Evolutionary conservation across 306 rosid genomes (phyloP).

Genomic region (Cicer arietinum): DNA sequence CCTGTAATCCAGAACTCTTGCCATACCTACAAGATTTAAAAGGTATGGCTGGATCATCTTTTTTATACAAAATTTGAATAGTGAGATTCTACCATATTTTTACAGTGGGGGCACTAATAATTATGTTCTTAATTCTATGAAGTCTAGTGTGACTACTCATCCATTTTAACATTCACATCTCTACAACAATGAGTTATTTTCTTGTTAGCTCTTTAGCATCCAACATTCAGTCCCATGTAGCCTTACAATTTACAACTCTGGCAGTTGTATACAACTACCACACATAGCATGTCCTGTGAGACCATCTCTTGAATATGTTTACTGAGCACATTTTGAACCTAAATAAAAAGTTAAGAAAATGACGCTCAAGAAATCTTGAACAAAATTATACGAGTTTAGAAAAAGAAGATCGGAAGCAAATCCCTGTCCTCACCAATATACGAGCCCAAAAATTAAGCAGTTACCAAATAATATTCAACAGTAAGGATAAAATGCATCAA

Average conservation of each 20-base stretch:
- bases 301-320: too few species aligned
- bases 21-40: slow-evolving; percentile 75
- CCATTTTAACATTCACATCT: not conserved
- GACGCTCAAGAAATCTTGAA: not conserved
- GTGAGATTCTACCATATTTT: not conserved
- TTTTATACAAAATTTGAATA: too few species aligned
- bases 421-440: not conserved
- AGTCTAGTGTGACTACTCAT: not conserved
- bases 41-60: too few species aligned
- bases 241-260: not conserved
- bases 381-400: not conserved
- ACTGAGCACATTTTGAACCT: too few species aligned
- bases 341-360: not conserved
- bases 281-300: too few species aligned
- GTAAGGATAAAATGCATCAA: slow-evolving; percentile 1
- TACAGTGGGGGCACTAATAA: not conserved
- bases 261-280: not conserved
- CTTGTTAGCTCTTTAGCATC: not conserved
- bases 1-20: slow-evolving; percentile 99
- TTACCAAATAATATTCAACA: slow-evolving; percentile 8
- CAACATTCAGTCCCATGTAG: not conserved
- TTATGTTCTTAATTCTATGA: not conserved
- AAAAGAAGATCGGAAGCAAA: not conserved
- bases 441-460: not conserved
- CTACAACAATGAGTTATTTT: not conserved